These are phyloP conservation scores for Penicillium sclerotigenum DNA, from an alignment of 2,329 filamentous ascomycete genomes.

Conservation along the genomic window DNA sequence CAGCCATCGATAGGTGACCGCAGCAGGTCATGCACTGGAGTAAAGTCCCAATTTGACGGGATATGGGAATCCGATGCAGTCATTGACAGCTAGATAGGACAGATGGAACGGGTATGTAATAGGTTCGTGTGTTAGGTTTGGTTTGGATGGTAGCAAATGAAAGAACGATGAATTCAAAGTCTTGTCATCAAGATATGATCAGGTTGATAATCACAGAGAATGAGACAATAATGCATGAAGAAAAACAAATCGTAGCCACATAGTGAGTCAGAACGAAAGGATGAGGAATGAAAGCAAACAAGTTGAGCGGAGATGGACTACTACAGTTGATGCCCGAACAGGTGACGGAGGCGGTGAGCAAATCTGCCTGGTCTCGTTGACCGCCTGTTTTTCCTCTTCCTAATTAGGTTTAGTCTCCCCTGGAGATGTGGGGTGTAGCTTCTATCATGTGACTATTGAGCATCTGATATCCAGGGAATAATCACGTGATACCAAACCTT, in stretches of 20 bases:
- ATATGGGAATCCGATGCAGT: constrained; percentile 21
- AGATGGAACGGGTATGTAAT: neutral
- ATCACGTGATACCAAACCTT: neutral
- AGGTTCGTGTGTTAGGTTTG: neutral
- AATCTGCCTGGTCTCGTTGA: neutral
- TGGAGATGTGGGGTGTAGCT: neutral
- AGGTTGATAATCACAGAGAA: neutral
- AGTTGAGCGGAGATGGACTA: neutral
- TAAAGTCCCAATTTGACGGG: constrained; percentile 45
- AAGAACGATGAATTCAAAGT: neutral
- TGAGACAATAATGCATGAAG: neutral
- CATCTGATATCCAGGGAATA: neutral
- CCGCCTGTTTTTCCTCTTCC: constrained; percentile 1
- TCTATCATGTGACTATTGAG: neutral
- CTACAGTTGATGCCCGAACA: neutral
- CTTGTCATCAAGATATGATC: neutral
- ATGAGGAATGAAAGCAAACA: neutral
- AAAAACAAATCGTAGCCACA: constrained; percentile 3
- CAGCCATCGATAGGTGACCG: constrained; percentile 30
- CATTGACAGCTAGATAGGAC: constrained; percentile 27
- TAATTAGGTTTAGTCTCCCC: neutral
- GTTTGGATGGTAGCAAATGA: neutral
- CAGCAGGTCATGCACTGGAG: constrained; percentile 45
- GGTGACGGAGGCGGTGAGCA: constrained; percentile 7
- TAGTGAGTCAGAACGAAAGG: constrained; percentile 10